phyloP scores from a whole-genome alignment of 495 filamentous ascomycete genomes.

The Tuber borchii region DNA sequence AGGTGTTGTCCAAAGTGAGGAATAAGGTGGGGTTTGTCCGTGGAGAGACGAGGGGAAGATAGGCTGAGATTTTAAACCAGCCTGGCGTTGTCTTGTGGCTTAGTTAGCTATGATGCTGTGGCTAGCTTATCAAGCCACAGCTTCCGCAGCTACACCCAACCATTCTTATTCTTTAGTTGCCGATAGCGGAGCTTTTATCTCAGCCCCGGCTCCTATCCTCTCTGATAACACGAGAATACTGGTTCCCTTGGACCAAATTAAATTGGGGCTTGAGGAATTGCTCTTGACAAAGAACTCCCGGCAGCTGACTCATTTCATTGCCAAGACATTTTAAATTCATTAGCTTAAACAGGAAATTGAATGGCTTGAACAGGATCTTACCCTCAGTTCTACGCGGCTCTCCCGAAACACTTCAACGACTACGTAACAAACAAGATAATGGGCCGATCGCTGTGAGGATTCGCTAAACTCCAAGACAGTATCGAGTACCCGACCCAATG shows the following conservation, averaged over 20 bases:
- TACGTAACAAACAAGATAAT: neutral
- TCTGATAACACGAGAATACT: neutral
- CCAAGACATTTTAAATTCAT: neutral
- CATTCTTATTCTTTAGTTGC: neutral
- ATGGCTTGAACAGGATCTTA: neutral
- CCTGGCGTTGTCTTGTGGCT: neutral
- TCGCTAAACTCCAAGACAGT: neutral
- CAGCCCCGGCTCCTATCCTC: neutral
- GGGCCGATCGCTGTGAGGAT: neutral
- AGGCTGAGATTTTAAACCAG: neutral
- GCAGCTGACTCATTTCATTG: neutral
- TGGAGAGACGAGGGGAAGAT: neutral
- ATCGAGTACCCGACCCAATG: conserved; percentile 3
- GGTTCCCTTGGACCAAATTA: neutral
- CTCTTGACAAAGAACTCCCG: neutral
- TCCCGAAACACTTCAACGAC: neutral
- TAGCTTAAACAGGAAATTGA: neutral
- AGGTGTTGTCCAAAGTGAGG: neutral
- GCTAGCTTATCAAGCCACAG: neutral
- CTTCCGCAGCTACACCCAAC: neutral
- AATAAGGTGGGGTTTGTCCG: neutral
- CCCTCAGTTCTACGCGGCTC: neutral
- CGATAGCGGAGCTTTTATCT: neutral
- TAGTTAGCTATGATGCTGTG: neutral
- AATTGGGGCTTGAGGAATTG: neutral